Conservation (phyloP, 148 eudicot species). For the Salicornia ramosissima region DNA sequence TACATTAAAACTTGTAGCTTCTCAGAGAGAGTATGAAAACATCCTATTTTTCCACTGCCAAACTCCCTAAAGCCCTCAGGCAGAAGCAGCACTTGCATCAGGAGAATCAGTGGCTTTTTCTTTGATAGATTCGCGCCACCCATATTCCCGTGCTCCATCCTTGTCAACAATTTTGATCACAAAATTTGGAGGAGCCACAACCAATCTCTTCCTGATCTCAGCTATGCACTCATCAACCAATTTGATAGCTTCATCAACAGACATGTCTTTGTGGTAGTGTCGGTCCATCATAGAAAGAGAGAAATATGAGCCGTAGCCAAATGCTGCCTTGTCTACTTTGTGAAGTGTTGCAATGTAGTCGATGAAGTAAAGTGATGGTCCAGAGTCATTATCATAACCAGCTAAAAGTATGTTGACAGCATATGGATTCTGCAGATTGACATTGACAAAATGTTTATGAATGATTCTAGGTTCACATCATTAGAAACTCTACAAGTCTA, state of each 20-base stretch:
- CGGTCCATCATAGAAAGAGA: slow-evolving; percentile 87
- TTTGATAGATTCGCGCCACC: slow-evolving; percentile 72
- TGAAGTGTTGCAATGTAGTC: slow-evolving; percentile 82
- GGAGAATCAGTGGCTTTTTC: slow-evolving; percentile 32
- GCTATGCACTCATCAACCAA: slow-evolving; percentile 70
- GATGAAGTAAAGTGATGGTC: slow-evolving; percentile 78
- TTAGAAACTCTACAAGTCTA: not conserved
- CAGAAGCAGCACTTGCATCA: slow-evolving; percentile 28
- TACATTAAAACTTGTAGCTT: slow-evolving; percentile 9
- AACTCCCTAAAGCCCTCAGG: slow-evolving; percentile 6
- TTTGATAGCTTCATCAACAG: slow-evolving; percentile 66
- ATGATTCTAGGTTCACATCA: too few relatives aligned
- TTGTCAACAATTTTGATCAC: slow-evolving; percentile 81
- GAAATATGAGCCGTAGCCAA: slow-evolving; percentile 81
- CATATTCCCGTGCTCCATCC: slow-evolving; percentile 69
- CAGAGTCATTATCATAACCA: slow-evolving; percentile 76
- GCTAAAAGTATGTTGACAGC: slow-evolving; percentile 67
- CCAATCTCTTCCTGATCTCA: slow-evolving; percentile 75
- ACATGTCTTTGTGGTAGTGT: slow-evolving; percentile 65
- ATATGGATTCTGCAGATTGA: slow-evolving; percentile 66
- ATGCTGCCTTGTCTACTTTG: slow-evolving; percentile 83
- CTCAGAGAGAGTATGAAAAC: not conserved
- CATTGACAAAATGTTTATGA: not conserved
- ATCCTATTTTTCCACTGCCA: not conserved
- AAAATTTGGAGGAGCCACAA: slow-evolving; percentile 84